Percentiles rank a stretch among this genome's conserved stretches.
Conservation (phyloP, 2,329 filamentous ascomycete genomes). For the Cytospora chrysosperma region DNA sequence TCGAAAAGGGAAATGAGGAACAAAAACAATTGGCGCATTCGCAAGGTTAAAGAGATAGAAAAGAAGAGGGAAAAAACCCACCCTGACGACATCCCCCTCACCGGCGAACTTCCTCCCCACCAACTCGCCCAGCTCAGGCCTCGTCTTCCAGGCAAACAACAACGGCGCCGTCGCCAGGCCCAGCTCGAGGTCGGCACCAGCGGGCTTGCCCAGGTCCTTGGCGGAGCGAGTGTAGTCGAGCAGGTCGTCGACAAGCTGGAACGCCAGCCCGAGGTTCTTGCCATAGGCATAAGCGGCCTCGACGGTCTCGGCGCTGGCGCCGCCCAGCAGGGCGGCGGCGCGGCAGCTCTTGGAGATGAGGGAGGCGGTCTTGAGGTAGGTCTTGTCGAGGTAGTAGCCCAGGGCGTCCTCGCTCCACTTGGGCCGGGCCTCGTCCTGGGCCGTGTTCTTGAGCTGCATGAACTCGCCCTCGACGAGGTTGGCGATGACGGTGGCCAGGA, state of each 20-base stretch:
- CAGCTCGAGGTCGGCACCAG: conserved; percentile 89
- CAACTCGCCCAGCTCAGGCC: conserved; percentile 77
- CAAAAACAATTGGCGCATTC: no score
- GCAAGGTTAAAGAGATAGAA: background rate
- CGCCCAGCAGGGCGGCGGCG: conserved; percentile 81
- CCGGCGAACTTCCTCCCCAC: conserved; percentile 87
- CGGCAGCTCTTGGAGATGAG: conserved; percentile 96
- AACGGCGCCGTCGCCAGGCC: conserved; percentile 92
- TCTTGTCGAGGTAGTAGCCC: conserved; percentile 95
- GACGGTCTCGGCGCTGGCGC: conserved; percentile 71
- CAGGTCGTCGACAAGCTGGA: conserved; percentile 98
- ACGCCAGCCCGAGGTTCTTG: conserved; percentile 89
- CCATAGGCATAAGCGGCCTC: conserved; percentile 92
- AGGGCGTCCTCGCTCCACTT: conserved; percentile 86
- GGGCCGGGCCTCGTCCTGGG: conserved; percentile 79
- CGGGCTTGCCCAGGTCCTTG: conserved; percentile 86
- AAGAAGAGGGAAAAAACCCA: conserved; percentile 44
- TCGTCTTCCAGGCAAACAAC: conserved; percentile 92
- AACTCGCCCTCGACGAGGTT: conserved; percentile 98
- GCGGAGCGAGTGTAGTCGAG: conserved; percentile 90
- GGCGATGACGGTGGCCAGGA: conserved; percentile 93
- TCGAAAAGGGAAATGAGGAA: no score
- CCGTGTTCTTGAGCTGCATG: conserved; percentile 98
- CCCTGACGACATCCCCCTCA: conserved; percentile 81
- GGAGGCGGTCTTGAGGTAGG: conserved; percentile 94